These are phyloP conservation scores for Aspergillus chevalieri DNA, from an alignment of 2,329 filamentous ascomycete genomes.

Conservation along the genomic window DNA sequence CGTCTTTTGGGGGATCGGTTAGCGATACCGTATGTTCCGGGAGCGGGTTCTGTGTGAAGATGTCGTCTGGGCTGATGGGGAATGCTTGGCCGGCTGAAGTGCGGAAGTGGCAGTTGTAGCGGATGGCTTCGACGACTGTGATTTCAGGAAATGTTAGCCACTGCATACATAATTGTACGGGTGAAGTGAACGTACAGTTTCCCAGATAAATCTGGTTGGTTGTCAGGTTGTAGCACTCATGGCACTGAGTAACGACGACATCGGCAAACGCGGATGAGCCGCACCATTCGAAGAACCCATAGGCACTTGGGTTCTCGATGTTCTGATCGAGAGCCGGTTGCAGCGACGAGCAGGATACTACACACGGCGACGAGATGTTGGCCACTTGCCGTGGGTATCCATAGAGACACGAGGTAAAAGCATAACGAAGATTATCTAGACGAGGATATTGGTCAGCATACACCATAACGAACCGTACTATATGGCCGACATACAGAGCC, in stretches of 20 bases:
- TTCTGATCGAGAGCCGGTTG: slow-evolving; percentile 26
- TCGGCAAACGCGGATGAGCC: slow-evolving; percentile 33
- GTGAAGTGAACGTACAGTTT: slow-evolving; percentile 35
- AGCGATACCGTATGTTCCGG: slow-evolving; percentile 24
- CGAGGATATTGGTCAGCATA: slow-evolving; percentile 1
- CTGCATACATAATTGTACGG: neutral
- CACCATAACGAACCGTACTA: neutral
- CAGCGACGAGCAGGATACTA: slow-evolving; percentile 37
- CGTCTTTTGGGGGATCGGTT: slow-evolving; percentile 11
- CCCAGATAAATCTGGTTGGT: slow-evolving; percentile 34
- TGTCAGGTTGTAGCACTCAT: slow-evolving; percentile 40
- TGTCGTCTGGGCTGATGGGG: slow-evolving; percentile 32
- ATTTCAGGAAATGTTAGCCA: neutral
- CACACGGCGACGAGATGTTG: slow-evolving; percentile 40
- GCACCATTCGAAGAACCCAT: slow-evolving; percentile 35
- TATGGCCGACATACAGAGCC: slow-evolving; percentile 34
- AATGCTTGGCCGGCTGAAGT: slow-evolving; percentile 32
- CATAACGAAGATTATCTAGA: slow-evolving; percentile 42
- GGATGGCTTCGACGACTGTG: slow-evolving; percentile 40
- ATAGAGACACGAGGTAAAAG: slow-evolving; percentile 40
- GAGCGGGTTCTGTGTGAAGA: slow-evolving; percentile 37
- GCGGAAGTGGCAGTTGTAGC: slow-evolving; percentile 40
- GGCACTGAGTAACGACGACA: slow-evolving; percentile 36
- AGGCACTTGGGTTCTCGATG: slow-evolving; percentile 20
- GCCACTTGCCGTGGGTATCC: slow-evolving; percentile 30